Evolutionary conservation across 208 protist species (phyloP).

Genomic region (Phytomonas francai): DNA sequence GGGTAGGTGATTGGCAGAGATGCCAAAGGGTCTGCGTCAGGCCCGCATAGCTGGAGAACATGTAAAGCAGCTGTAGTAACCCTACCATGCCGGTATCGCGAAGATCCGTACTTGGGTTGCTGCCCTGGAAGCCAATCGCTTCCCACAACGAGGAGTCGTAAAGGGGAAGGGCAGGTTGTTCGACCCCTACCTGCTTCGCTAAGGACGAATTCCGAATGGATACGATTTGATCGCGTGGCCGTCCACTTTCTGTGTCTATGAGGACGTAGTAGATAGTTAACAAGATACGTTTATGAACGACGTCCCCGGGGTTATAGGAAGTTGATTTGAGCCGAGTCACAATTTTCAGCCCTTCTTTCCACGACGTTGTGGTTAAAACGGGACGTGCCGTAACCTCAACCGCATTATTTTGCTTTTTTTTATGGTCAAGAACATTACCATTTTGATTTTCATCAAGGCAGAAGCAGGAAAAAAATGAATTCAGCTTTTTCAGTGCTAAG

Average conservation of each 20-base stretch:
- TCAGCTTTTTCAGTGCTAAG: neutral
- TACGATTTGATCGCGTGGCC: slow-evolving; percentile 1
- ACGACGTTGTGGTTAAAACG: neutral
- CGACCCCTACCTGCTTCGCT: neutral
- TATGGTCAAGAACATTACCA: neutral
- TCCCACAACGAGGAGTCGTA: slow-evolving; percentile 35
- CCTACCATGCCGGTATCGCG: slow-evolving; percentile 65
- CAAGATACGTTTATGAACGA: slow-evolving; percentile 44
- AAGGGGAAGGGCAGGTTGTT: neutral
- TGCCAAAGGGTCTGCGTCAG: slow-evolving; percentile 45
- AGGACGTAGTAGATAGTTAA: slow-evolving; percentile 46
- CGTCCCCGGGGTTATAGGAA: slow-evolving; percentile 21
- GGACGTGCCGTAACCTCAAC: neutral
- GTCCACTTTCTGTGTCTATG: neutral
- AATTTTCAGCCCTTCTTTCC: slow-evolving; percentile 12
- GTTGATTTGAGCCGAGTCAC: slow-evolving; percentile 20
- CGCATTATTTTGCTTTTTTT: neutral
- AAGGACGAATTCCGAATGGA: neutral
- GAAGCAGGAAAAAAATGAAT: neutral
- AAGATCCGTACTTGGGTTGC: slow-evolving; percentile 71
- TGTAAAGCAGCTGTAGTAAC: slow-evolving; percentile 59
- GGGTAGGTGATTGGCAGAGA: slow-evolving; percentile 25
- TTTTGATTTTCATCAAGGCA: neutral
- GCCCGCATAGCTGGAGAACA: slow-evolving; percentile 56
- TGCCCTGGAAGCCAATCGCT: slow-evolving; percentile 68